Evolutionary conservation across 306 rosid species (phyloP).

Genomic region (Styphnolobium japonicum): DNA sequence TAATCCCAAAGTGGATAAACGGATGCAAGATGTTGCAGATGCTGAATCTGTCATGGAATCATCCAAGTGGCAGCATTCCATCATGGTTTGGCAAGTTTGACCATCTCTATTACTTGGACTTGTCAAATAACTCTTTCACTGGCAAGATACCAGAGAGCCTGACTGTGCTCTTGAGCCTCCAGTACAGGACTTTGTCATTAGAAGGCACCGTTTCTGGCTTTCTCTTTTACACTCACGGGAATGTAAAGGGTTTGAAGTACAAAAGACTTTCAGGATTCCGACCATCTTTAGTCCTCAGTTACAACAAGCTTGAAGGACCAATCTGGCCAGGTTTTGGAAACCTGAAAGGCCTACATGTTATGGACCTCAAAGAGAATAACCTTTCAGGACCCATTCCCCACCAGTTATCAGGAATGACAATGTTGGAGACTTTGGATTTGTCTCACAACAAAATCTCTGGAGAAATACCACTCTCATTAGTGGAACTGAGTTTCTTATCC

Average conservation of each 20-base stretch:
- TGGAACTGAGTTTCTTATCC: slow-evolving; percentile 23
- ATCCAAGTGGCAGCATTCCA: slow-evolving; percentile 31
- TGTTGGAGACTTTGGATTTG: slow-evolving; percentile 35
- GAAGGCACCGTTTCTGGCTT: not conserved
- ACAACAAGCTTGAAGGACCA: slow-evolving; percentile 30
- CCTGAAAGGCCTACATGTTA: slow-evolving; percentile 28
- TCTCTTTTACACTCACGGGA: not conserved
- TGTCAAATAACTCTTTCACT: slow-evolving; percentile 47
- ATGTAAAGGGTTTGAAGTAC: not conserved
- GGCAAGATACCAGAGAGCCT: slow-evolving; percentile 32
- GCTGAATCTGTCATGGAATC: slow-evolving; percentile 50
- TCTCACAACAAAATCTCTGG: slow-evolving; percentile 29
- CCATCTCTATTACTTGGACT: slow-evolving; percentile 28
- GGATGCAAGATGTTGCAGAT: slow-evolving; percentile 36
- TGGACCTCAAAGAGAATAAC: slow-evolving; percentile 22
- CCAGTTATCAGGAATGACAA: slow-evolving; percentile 27
- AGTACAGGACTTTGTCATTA: not conserved
- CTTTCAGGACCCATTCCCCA: slow-evolving; percentile 25
- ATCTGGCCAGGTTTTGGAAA: slow-evolving; percentile 33
- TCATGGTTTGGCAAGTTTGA: slow-evolving; percentile 38
- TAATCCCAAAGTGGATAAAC: slow-evolving; percentile 49
- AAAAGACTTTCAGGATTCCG: slow-evolving; percentile 12
- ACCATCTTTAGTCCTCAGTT: slow-evolving; percentile 24
- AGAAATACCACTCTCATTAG: slow-evolving; percentile 19
- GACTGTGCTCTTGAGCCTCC: slow-evolving; percentile 10